A percentile compares a stretch with the other conserved stretches of the same genome.
Evolutionary conservation across 768 basidiomycete genomes (phyloP).

Genomic region (Tricholoma terreum): DNA sequence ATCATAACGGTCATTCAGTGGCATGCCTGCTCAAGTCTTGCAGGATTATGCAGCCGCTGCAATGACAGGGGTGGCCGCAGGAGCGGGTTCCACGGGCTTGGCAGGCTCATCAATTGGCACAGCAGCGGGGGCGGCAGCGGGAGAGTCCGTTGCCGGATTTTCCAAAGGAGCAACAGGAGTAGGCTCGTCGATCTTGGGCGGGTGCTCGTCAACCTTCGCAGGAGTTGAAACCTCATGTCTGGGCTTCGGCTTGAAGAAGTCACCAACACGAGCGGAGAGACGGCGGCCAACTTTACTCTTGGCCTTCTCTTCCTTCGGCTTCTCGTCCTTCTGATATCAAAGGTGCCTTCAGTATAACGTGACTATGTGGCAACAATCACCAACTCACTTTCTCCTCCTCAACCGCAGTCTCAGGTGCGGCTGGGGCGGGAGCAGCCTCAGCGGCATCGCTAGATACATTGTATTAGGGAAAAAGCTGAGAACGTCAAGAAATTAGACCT

Average conservation of each 20-base stretch:
- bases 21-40: slow-evolving; percentile 15
- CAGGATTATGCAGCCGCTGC: slow-evolving; percentile 72
- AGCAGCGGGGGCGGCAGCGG: slow-evolving; percentile 30
- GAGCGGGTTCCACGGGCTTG: slow-evolving; percentile 41
- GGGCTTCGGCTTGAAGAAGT: slow-evolving; percentile 77
- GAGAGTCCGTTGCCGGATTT: slow-evolving; percentile 59
- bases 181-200: slow-evolving; percentile 86
- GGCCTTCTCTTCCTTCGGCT: slow-evolving; percentile 48
- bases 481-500: slow-evolving; percentile 20
- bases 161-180: slow-evolving; percentile 80
- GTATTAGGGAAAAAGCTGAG: too few species aligned
- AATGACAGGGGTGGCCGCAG: slow-evolving; percentile 63
- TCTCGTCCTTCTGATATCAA: slow-evolving; percentile 37
- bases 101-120: slow-evolving; percentile 28
- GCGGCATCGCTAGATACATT: slow-evolving; percentile 38
- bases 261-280: slow-evolving; percentile 77
- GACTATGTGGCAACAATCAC: not conserved
- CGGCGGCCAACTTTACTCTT: slow-evolving; percentile 77
- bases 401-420: slow-evolving; percentile 33
- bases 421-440: slow-evolving; percentile 32
- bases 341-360: not conserved
- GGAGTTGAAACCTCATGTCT: slow-evolving; percentile 63
- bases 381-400: slow-evolving; percentile 63
- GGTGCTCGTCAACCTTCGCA: slow-evolving; percentile 85
- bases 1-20: slow-evolving; percentile 48